These are phyloP conservation scores for Penicillium mononematosum DNA, from an alignment of 495 filamentous ascomycete genomes.

Conservation along the genomic window DNA sequence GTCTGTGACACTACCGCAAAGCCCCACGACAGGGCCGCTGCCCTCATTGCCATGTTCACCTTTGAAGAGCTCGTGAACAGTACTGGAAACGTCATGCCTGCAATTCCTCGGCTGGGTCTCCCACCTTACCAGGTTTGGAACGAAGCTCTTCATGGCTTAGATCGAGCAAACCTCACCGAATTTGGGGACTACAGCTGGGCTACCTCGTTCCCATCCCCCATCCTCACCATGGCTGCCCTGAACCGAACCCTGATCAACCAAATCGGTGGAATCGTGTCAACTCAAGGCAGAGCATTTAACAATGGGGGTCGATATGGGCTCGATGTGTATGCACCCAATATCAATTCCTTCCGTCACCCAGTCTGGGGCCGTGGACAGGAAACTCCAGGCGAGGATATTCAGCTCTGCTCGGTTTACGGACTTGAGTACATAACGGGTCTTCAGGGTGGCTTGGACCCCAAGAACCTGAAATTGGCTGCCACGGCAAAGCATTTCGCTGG, in stretches of 20 bases:
- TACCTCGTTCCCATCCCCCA: conserved; percentile 62
- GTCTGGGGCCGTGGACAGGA: conserved; percentile 63
- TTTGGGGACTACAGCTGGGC: conserved; percentile 55
- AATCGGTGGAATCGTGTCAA: conserved; percentile 57
- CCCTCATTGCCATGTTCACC: conserved; percentile 44
- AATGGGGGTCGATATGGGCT: conserved; percentile 58
- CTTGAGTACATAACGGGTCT: conserved; percentile 60
- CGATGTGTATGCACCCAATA: conserved; percentile 67
- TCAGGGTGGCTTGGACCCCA: conserved; percentile 51
- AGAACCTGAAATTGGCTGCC: conserved; percentile 54
- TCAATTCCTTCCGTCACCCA: conserved; percentile 64
- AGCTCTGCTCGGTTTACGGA: conserved; percentile 52
- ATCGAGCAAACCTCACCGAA: conserved; percentile 50
- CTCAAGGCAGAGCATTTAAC: conserved; percentile 65
- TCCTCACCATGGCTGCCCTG: conserved; percentile 58
- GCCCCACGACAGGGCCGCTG: conserved; percentile 47
- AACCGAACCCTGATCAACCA: conserved; percentile 58
- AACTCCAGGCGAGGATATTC: conserved; percentile 62
- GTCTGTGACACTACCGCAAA: conserved; percentile 50
- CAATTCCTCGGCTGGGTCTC: conserved; percentile 57
- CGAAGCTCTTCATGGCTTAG: conserved; percentile 59
- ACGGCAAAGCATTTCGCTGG: conserved; percentile 66
- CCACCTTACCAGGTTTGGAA: conserved; percentile 51
- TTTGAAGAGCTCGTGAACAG: conserved; percentile 58
- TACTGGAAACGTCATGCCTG: conserved; percentile 52